Evolutionary conservation across 2,329 filamentous ascomycete species (phyloP).

Genomic region (Penicillium brasilianum): DNA sequence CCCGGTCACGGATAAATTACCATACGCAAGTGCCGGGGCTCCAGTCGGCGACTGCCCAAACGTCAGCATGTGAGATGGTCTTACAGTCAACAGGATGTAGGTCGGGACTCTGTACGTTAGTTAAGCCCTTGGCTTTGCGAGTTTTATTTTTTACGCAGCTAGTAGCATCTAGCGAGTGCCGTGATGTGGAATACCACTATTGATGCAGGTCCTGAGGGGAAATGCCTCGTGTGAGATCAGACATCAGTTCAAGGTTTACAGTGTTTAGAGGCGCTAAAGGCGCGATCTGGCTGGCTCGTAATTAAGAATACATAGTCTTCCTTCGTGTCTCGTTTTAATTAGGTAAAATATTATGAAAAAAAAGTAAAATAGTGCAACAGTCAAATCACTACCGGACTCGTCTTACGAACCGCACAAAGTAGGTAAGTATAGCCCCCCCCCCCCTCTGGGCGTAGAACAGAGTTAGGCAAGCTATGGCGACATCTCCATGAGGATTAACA

Average conservation of each 20-base stretch:
- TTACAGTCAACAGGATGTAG: neutral
- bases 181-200: neutral
- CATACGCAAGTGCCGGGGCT: slow-evolving; percentile 14
- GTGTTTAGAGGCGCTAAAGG: neutral
- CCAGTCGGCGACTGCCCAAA: slow-evolving; percentile 21
- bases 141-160: too few relatives aligned
- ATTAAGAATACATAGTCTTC: neutral
- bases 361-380: too few relatives aligned
- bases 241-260: neutral
- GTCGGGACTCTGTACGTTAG: too few relatives aligned
- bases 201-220: neutral
- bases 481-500: neutral
- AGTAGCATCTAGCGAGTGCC: too few relatives aligned
- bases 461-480: slow-evolving; percentile 6
- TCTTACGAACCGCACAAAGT: slow-evolving; percentile 9
- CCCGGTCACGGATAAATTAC: slow-evolving; percentile 15
- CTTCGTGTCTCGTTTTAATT: slow-evolving; percentile 17
- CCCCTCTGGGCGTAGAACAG: neutral
- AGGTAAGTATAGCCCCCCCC: slow-evolving; percentile 24
- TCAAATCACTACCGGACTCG: slow-evolving; percentile 8
- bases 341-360: slow-evolving; percentile 20
- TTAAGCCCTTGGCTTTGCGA: neutral
- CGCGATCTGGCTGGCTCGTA: slow-evolving; percentile 4
- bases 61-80: slow-evolving; percentile 28
- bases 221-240: slow-evolving; percentile 2